Evolutionary conservation across 192 early-diverging fungal genomes (phyloP).

Genomic region (Mortierella claussenii): DNA sequence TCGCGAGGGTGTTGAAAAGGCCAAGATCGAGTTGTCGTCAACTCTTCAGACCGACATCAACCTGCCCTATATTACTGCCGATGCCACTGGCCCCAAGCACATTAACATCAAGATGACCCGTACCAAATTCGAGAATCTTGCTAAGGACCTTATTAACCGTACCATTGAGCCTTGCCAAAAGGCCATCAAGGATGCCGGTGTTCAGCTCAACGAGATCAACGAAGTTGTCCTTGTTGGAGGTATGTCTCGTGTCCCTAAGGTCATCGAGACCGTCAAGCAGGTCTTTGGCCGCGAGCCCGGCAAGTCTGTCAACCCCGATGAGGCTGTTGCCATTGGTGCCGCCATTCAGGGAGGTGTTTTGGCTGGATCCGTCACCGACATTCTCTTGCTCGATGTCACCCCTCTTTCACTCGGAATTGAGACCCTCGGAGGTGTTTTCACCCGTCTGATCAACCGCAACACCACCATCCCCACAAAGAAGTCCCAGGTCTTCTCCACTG

Average conservation of each 20-base stretch:
- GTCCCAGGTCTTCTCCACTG: conserved; percentile 95
- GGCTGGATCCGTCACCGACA: conserved; percentile 90
- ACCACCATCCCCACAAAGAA: conserved; percentile 99
- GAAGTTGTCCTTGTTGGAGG: conserved; percentile 98
- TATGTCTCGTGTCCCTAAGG: conserved; percentile 96
- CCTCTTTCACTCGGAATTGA: conserved; percentile 97
- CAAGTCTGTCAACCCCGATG: conserved; percentile 97
- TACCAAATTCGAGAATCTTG: conserved; percentile 88
- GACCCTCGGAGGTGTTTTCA: conserved; percentile 95
- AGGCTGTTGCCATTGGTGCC: conserved; percentile 96
- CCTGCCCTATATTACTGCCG: conserved; percentile 96
- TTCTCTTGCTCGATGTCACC: conserved; percentile 94
- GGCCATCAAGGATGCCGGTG: conserved; percentile 95
- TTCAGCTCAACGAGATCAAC: conserved; percentile 83
- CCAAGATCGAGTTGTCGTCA: conserved; percentile 97
- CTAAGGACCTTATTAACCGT: conserved; percentile 83
- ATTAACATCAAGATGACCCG: conserved; percentile 95
- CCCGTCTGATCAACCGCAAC: conserved; percentile 94
- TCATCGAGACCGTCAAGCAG: conserved; percentile 86
- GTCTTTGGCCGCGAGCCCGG: conserved; percentile 90
- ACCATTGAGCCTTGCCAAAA: conserved; percentile 95
- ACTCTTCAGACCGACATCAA: conserved; percentile 94
- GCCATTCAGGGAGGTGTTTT: conserved; percentile 97
- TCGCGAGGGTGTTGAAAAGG: conserved; percentile 97
- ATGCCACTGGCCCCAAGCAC: conserved; percentile 92